Base-by-base conservation (phyloP, 1,284 basidiomycete genomes). In the Naganishia cerealis region DNA sequence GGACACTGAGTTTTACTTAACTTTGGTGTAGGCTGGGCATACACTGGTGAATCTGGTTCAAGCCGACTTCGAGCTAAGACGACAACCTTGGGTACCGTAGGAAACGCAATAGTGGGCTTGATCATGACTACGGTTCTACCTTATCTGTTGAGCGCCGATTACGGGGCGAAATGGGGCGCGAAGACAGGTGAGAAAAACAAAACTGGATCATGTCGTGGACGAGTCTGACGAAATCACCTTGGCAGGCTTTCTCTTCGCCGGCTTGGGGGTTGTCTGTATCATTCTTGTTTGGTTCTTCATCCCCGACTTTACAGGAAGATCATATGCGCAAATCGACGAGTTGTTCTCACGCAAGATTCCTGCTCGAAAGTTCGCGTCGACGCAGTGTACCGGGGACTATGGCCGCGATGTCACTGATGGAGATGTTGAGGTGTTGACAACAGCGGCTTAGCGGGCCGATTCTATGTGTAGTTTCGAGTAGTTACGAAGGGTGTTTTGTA, bases 31-130 rank as follows among this genome's bases (percentile, higher is more conserved):
- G 46, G 72, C 1, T 73, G 72, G 72, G 62, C 72, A 1, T 71
- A 70, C 53, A 61, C 70, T 7, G 73, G 70, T n/a, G 73, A 74
- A 52, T 40, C 63, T 6, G 73, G 71, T 8, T 70, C 69, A 0
- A 40, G 68, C 2, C 65, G 69, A 13, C 68, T 73, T 1, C 59
- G 72, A 18, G 70, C 70, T 39, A 73, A 72, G 56, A 73, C 72
- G 0, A 67, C 70, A 0, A 68, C 72, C 0, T 57, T 72, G 26
- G 72, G 70, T 2, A 67, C 71, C 0, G 62, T 57, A 24, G 65
- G 59, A 8, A 72, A 72, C 69, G 72, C 71, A 29, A 46, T 70
- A 54, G 59, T 67, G n/a, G 71, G 70, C 4, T 52, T 69, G 21
- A 63, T 73, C 57, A 70, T 68, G 69, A 69, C 68, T 36, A 55